These are phyloP conservation scores for Lentinula sp. DNA, from an alignment of 768 basidiomycete genomes.

Conservation along the genomic window DNA sequence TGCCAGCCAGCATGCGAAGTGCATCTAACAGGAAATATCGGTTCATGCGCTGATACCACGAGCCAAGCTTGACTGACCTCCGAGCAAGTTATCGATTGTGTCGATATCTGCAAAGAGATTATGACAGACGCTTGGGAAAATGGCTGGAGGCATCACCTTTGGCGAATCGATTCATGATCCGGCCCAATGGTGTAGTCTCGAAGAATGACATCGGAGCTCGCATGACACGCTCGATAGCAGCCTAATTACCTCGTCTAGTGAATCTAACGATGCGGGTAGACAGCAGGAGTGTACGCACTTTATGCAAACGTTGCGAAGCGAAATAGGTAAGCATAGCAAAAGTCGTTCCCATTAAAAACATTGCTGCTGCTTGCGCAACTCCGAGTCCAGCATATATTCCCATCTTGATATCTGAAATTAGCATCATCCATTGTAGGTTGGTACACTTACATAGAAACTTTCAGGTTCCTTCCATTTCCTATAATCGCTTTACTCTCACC, in stretches of 20 bases:
- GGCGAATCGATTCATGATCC: conserved; percentile 87
- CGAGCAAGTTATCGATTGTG: conserved; percentile 71
- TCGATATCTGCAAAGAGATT: conserved; percentile 51
- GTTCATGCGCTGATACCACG: conserved; percentile 1
- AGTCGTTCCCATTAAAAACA: conserved; percentile 61
- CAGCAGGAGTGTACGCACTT: conserved; percentile 24
- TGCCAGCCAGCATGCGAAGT: conserved; percentile 64
- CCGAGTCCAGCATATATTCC: conserved; percentile 75
- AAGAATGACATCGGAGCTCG: conserved; percentile 89
- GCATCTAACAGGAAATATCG: conserved; percentile 37
- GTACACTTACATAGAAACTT: conserved; percentile 62
- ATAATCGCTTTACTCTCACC: conserved; percentile 10
- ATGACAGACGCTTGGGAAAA: background rate
- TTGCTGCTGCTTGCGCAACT: conserved; percentile 58
- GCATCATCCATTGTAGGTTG: background rate
- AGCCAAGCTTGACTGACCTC: conserved; percentile 28
- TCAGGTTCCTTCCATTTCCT: conserved; percentile 52
- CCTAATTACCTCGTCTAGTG: conserved; percentile 22
- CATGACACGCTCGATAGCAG: conserved; percentile 64
- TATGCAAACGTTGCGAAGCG: conserved; percentile 67
- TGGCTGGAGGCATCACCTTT: conserved; percentile 42
- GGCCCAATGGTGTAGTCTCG: conserved; percentile 83
- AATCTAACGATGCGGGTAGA: background rate
- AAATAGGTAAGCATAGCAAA: conserved; percentile 71
- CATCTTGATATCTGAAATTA: conserved; percentile 45